Evolutionary conservation across 2,329 filamentous ascomycete species (phyloP).

Genomic region (Dryadomyces quercivorus): DNA sequence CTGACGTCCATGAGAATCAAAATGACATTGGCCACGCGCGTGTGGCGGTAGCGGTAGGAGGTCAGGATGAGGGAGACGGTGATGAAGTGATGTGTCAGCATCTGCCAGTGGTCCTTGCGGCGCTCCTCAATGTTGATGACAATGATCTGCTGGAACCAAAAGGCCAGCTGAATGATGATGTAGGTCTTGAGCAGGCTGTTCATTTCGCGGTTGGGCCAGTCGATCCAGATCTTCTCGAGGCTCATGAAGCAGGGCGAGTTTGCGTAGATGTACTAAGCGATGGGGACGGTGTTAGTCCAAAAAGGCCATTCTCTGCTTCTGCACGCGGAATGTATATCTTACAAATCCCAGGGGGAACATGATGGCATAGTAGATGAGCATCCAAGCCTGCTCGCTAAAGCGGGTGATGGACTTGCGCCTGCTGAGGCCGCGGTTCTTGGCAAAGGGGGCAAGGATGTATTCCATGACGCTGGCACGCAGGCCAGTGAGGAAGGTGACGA

Average conservation of each 20-base stretch:
- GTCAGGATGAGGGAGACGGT: constrained; percentile 69
- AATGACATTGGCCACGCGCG: constrained; percentile 77
- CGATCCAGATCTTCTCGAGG: constrained; percentile 66
- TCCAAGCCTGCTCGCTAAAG: constrained; percentile 91
- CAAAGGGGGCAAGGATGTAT: constrained; percentile 71
- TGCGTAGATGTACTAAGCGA: constrained; percentile 65
- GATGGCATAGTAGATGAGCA: constrained; percentile 68
- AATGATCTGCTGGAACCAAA: constrained; percentile 89
- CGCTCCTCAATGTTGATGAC: constrained; percentile 91
- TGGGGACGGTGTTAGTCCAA: background rate
- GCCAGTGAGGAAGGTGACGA: constrained; percentile 75
- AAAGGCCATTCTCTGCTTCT: background rate
- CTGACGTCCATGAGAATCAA: constrained; percentile 89
- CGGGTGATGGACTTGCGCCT: constrained; percentile 66
- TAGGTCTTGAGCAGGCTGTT: constrained; percentile 72
- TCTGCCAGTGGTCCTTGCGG: constrained; percentile 90
- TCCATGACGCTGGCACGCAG: constrained; percentile 78
- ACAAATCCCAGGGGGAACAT: constrained; percentile 83
- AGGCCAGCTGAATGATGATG: constrained; percentile 78
- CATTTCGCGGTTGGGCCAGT: constrained; percentile 72
- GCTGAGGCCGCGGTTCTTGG: constrained; percentile 57
- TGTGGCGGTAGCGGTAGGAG: constrained; percentile 80
- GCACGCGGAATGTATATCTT: constrained; percentile 20
- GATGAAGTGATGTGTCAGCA: constrained; percentile 90
- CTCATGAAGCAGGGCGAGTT: constrained; percentile 69